These are phyloP conservation scores for Carex cristatella DNA, from an alignment of 176 grass and related monocot genomes.

Conservation along the genomic window DNA sequence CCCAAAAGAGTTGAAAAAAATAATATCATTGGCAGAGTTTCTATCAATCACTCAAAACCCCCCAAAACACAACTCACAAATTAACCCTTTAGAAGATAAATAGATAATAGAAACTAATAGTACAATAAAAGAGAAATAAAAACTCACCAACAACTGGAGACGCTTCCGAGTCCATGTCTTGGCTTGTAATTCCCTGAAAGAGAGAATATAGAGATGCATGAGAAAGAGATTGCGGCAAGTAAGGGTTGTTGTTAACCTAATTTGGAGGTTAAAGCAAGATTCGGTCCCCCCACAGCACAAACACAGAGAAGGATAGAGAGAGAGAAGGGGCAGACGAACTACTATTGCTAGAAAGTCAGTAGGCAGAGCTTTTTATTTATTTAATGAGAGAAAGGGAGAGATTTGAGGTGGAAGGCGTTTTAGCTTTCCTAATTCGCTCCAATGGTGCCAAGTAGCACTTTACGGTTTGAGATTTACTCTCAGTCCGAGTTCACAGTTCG, in stretches of 20 bases:
- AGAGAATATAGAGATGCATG: neutral
- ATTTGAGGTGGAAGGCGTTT: neutral
- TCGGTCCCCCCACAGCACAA: conserved; percentile 16
- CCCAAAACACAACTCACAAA: neutral
- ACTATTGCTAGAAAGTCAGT: neutral
- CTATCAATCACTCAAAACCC: neutral
- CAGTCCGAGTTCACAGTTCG: too few relatives aligned
- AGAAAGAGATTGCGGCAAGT: conserved; percentile 6
- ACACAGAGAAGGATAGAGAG: conserved; percentile 7
- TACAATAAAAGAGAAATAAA: neutral
- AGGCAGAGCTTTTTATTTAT: neutral
- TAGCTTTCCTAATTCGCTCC: too few relatives aligned
- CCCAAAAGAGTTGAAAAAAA: too few relatives aligned
- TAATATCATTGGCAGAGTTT: neutral
- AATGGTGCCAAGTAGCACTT: too few relatives aligned
- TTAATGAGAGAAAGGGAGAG: neutral
- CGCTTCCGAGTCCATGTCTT: conserved; percentile 24
- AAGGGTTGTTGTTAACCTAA: neutral
- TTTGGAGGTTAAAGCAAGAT: conserved; percentile 13
- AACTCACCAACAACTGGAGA: conserved; percentile 33
- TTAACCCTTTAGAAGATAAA: neutral
- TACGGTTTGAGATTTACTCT: too few relatives aligned
- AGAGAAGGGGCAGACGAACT: conserved; percentile 8
- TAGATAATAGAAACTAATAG: too few relatives aligned
- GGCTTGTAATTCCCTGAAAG: neutral